Conservation (phyloP, 129 eudicot species). For the Deinandra increscens region DNA sequence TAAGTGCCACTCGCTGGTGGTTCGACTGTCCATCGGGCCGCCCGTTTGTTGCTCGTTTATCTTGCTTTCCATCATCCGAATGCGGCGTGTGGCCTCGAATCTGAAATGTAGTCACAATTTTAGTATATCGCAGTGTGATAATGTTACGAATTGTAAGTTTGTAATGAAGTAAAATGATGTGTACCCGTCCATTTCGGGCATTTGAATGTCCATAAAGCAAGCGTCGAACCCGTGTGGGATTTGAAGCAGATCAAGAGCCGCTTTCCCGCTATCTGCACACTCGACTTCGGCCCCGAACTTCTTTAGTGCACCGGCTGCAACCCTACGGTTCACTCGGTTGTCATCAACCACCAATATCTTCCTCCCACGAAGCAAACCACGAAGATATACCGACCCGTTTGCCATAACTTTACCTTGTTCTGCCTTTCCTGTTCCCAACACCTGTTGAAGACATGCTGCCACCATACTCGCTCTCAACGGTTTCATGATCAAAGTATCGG, state of each 20-base stretch:
- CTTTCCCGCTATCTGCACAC: constrained; percentile 84
- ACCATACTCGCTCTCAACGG: constrained; percentile 80
- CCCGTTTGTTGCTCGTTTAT: constrained; percentile 39
- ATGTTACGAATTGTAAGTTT: background rate
- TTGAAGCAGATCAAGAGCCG: constrained; percentile 62
- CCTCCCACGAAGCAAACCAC: constrained; percentile 62
- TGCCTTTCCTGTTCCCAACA: constrained; percentile 44
- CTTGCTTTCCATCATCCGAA: constrained; percentile 54
- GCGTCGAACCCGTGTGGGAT: constrained; percentile 74
- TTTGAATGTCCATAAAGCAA: constrained; percentile 93
- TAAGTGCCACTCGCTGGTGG: constrained; percentile 48
- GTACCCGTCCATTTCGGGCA: constrained; percentile 98
- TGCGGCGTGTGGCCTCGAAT: constrained; percentile 70
- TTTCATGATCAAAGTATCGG: constrained; percentile 76
- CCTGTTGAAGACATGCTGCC: constrained; percentile 79
- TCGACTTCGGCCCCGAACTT: constrained; percentile 74
- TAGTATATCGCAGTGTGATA: constrained; percentile 1
- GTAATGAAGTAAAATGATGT: constrained; percentile 10
- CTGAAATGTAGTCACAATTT: constrained; percentile 35
- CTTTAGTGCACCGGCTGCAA: constrained; percentile 86
- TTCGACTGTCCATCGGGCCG: background rate
- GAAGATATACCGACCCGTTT: constrained; percentile 42
- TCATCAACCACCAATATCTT: constrained; percentile 88
- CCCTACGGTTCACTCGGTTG: constrained; percentile 77
- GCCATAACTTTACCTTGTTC: constrained; percentile 45